Conservation (phyloP, 2,329 filamentous ascomycete genomes). For the Chaetomium globosum region DNA sequence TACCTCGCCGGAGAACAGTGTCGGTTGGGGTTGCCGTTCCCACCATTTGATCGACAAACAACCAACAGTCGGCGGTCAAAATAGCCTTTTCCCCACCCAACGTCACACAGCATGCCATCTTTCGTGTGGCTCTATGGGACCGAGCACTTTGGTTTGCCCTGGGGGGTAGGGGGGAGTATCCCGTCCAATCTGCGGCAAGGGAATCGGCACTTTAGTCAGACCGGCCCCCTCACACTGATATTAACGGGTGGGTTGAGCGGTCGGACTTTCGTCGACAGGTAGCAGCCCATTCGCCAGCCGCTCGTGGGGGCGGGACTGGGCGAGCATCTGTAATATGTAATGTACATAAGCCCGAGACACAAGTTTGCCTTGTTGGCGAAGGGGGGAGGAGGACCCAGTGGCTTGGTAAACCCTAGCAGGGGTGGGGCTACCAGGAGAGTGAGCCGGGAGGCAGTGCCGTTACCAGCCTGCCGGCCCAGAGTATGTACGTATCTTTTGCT, state of each 20-base stretch:
- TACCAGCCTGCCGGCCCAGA: constrained; percentile 6
- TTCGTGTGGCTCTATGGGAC: neutral
- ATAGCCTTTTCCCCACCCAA: constrained; percentile 17
- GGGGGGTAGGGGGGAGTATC: neutral
- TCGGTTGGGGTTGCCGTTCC: neutral
- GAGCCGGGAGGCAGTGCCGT: neutral
- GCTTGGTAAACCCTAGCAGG: constrained; percentile 19
- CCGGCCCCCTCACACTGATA: neutral
- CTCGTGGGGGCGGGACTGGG: neutral
- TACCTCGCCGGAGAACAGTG: neutral
- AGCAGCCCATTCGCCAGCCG: neutral
- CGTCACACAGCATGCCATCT: constrained; percentile 17
- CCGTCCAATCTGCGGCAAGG: neutral
- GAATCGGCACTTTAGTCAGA: constrained; percentile 1
- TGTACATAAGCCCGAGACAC: neutral
- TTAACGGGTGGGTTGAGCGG: neutral
- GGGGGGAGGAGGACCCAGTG: constrained; percentile 1
- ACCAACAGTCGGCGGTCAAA: constrained; percentile 6
- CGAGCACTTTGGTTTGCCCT: neutral
- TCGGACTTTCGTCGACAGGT: neutral
- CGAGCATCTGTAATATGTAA: neutral
- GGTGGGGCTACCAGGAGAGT: neutral
- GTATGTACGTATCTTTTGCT: neutral
- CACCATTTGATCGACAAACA: neutral
- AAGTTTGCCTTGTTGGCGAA: neutral